Evolutionary conservation across 2,329 filamentous ascomycete species (phyloP).

Genomic region (Epichloe sibirici): DNA sequence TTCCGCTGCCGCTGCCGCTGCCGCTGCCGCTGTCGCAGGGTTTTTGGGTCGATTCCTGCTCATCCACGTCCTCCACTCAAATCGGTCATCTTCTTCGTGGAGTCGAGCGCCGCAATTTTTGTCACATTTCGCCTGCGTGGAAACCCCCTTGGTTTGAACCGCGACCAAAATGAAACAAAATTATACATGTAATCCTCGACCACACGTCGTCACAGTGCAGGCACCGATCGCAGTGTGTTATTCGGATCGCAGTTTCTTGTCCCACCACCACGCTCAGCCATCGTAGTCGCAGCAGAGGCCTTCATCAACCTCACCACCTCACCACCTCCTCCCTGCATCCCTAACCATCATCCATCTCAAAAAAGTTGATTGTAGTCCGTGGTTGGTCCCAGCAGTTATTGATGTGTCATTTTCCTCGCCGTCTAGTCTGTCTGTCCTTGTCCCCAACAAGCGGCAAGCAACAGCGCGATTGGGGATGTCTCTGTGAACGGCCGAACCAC

Average conservation of each 20-base stretch:
- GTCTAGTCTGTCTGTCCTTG: too few relatives aligned
- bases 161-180: background rate
- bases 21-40: background rate
- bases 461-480: too few relatives aligned
- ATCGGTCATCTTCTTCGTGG: background rate
- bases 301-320: too few relatives aligned
- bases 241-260: background rate
- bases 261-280: background rate
- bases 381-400: too few relatives aligned
- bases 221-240: background rate
- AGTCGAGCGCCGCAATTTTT: background rate
- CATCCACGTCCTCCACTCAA: background rate
- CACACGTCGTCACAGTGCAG: background rate
- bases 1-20: too few relatives aligned
- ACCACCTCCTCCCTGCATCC: background rate
- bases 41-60: background rate
- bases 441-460: too few relatives aligned
- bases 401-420: too few relatives aligned
- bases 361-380: too few relatives aligned
- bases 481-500: too few relatives aligned
- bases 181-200: background rate
- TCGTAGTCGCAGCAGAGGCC: too few relatives aligned
- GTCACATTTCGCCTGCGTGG: slow-evolving; percentile 2
- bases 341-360: background rate
- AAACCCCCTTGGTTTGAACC: background rate